Evolutionary conservation across 2,329 filamentous ascomycete species (phyloP), one percentile per base, ranked within the genome.

Genomic region (Fusarium oligoseptatum): DNA sequence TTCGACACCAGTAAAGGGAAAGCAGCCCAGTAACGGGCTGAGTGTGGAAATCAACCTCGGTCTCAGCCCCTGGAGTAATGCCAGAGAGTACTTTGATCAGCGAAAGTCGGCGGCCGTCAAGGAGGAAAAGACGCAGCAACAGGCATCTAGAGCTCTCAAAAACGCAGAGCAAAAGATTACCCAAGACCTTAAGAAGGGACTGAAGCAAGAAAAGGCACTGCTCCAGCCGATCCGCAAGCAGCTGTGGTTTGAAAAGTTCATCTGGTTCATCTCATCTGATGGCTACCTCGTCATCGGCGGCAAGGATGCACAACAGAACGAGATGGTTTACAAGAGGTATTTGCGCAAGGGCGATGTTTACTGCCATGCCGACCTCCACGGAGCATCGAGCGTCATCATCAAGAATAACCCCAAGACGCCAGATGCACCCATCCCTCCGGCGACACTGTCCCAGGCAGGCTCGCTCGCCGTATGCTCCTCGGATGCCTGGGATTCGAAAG

Each of bases 201-300:
- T 98, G 66, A 98, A 98, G 84, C 93, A 97, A 80, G 97, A 98
- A 83, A 98, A 98, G 82, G 92, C 95, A 22, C 86, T 97, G 2
- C 85, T 98, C 11, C 92, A 95, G 55, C 95, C 93, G 0, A 92
- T 98, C 10, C 90, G 97, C 66, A 93, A 92, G 79, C 93, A 92
- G 75, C 90, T 95, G 78, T 99, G 97, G 97, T 99, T 98, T 76
- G 97, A 99, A 80, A 99, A 99, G 83, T 99, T 98, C 78, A 87
- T 92, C 32, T 98, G 95, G 89, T 99, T 99, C 84, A 90, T 98
- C 76, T 98, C 95, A 1, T 97, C 95, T 0, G 97, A 99, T 80
- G 95, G 96, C 6, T 98, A 98, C 81, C 88, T 99, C 7, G 94
- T 98, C 1, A 88, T 99, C 17, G 96, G 92, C 52, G 96, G 95